These are phyloP conservation scores for Schizonepeta tenuifolia DNA, from an alignment of 257 asterid genomes.

Conservation along the genomic window DNA sequence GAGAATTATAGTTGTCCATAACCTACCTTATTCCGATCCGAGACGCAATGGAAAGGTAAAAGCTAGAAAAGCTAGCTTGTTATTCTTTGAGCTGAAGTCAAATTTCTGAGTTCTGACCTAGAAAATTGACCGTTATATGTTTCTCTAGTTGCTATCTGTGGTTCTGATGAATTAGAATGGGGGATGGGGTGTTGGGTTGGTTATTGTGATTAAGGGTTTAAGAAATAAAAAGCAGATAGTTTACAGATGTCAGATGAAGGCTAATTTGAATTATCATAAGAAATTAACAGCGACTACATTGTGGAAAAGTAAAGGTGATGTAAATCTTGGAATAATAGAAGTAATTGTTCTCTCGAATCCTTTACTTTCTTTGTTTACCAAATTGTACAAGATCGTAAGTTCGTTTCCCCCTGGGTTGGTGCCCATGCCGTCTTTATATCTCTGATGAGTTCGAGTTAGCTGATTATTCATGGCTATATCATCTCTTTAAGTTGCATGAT, in stretches of 20 bases:
- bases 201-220: no score
- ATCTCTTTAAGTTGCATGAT: background rate
- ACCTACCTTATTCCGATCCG: conserved; percentile 85
- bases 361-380: background rate
- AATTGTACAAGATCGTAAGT: no score
- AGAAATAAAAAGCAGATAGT: no score
- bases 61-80: conserved; percentile 9
- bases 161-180: background rate
- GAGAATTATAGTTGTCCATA: conserved; percentile 77
- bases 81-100: background rate
- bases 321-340: no score
- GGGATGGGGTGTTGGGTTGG: background rate
- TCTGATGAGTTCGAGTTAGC: no score
- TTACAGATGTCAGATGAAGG: no score
- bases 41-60: conserved; percentile 96
- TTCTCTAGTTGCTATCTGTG: background rate
- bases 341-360: background rate
- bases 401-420: background rate
- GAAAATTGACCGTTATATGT: background rate
- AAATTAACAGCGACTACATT: no score
- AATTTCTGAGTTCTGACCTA: background rate
- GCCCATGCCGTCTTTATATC: background rate
- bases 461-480: no score
- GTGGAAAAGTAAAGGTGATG: no score
- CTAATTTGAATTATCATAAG: no score